Percentiles rank a stretch among this genome's conserved stretches.
Conservation (phyloP, 441 rosid species). For the Erodium trifolium region DNA sequence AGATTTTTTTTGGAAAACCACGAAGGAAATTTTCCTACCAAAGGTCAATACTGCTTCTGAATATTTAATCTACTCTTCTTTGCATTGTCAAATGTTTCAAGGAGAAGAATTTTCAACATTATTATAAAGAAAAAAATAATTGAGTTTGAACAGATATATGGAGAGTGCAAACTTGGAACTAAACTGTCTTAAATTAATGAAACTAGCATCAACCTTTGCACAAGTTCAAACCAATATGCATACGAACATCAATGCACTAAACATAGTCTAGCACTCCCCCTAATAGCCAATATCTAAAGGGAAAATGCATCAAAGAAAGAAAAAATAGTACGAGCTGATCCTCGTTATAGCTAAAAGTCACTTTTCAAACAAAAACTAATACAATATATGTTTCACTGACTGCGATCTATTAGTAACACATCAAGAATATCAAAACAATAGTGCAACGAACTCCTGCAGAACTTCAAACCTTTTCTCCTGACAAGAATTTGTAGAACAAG, state of each 20-base stretch:
- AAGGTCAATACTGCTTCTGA: not conserved
- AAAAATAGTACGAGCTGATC: no score
- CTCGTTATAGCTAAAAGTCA: not conserved
- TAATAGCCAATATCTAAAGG: not conserved
- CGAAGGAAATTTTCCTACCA: not conserved
- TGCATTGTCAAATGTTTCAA: not conserved
- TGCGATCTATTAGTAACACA: not conserved
- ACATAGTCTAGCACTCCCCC: not conserved
- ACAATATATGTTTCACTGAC: not conserved
- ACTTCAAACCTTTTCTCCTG: no score
- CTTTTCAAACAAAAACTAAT: no score
- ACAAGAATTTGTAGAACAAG: no score
- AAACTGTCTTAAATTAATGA: not conserved
- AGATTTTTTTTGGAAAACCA: no score
- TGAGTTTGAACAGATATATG: not conserved
- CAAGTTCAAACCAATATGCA: not conserved
- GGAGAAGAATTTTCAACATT: not conserved
- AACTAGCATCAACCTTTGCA: not conserved
- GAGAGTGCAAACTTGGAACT: not conserved
- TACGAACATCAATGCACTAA: not conserved
- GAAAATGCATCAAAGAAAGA: no score
- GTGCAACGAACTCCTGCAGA: not conserved
- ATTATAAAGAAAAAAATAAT: not conserved
- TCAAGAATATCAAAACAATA: not conserved
- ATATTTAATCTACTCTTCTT: not conserved